A percentile compares a stretch with the other conserved stretches of the same genome.
phyloP scores from a whole-genome alignment of 2,329 filamentous ascomycete genomes.

The Plectosphaerella plurivora region DNA sequence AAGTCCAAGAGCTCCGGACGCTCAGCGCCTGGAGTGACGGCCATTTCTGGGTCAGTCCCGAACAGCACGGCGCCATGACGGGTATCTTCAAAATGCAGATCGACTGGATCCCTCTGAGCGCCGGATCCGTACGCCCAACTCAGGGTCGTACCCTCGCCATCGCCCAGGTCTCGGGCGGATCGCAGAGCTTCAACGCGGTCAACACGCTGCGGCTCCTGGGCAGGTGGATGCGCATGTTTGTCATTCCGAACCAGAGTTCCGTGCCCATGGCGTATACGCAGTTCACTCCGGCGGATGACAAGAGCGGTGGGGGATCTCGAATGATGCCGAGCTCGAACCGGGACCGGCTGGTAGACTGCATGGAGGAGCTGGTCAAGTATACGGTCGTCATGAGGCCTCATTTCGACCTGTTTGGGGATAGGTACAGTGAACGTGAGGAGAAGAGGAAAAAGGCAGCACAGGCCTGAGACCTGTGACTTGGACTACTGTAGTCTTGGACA shows the following conservation, averaged over 20 bases:
- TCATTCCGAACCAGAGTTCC: slow-evolving; percentile 61
- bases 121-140: slow-evolving; percentile 59
- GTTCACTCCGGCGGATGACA: slow-evolving; percentile 43
- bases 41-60: slow-evolving; percentile 61
- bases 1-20: slow-evolving; percentile 58
- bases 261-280: slow-evolving; percentile 61
- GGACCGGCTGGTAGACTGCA: slow-evolving; percentile 59
- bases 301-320: slow-evolving; percentile 29
- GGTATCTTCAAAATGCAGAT: slow-evolving; percentile 68
- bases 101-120: slow-evolving; percentile 63
- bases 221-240: slow-evolving; percentile 67
- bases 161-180: slow-evolving; percentile 59
- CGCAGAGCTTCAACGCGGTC: slow-evolving; percentile 64
- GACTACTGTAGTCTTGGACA: too few relatives aligned
- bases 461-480: too few relatives aligned
- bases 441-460: slow-evolving; percentile 1
- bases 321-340: slow-evolving; percentile 52
- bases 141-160: slow-evolving; percentile 61
- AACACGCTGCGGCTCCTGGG: slow-evolving; percentile 62
- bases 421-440: slow-evolving; percentile 56
- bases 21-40: slow-evolving; percentile 62
- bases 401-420: slow-evolving; percentile 56
- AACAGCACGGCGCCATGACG: slow-evolving; percentile 60
- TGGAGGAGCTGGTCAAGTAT: slow-evolving; percentile 69
- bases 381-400: slow-evolving; percentile 61